phyloP scores from a whole-genome alignment of 2,329 filamentous ascomycete species.

The Aspergillus fructus region DNA sequence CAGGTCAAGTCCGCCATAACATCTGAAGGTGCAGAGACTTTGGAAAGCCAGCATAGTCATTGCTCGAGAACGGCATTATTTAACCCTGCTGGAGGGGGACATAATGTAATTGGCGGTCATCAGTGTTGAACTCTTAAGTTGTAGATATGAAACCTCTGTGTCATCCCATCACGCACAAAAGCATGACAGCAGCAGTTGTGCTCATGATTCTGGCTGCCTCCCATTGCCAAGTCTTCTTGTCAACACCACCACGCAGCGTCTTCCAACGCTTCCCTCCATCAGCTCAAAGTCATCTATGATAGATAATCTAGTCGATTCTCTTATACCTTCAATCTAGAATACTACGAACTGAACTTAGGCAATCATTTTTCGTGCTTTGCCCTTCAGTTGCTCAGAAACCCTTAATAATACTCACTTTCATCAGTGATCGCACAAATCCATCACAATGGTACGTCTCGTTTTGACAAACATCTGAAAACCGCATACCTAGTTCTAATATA shows the following conservation, averaged over 20 bases:
- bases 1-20: not conserved
- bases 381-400: not conserved
- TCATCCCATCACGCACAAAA: no score
- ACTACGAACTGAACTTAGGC: not conserved
- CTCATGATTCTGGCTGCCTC: not conserved
- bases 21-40: not conserved
- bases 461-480: not conserved
- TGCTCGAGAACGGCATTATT: not conserved
- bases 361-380: not conserved
- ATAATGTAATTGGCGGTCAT: not conserved
- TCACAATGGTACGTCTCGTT: slow-evolving; percentile 4
- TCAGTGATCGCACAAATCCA: not conserved
- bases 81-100: no score
- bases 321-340: not conserved
- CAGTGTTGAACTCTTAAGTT: no score
- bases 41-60: not conserved
- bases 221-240: not conserved
- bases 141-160: no score
- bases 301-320: not conserved
- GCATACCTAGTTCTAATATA: not conserved
- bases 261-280: not conserved
- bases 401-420: not conserved
- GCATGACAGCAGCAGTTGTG: not conserved
- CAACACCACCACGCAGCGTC: not conserved
- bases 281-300: not conserved